These are phyloP conservation scores for Zasmidium citrigriseum DNA, from an alignment of 2,329 filamentous ascomycete species.

Conservation along the genomic window DNA sequence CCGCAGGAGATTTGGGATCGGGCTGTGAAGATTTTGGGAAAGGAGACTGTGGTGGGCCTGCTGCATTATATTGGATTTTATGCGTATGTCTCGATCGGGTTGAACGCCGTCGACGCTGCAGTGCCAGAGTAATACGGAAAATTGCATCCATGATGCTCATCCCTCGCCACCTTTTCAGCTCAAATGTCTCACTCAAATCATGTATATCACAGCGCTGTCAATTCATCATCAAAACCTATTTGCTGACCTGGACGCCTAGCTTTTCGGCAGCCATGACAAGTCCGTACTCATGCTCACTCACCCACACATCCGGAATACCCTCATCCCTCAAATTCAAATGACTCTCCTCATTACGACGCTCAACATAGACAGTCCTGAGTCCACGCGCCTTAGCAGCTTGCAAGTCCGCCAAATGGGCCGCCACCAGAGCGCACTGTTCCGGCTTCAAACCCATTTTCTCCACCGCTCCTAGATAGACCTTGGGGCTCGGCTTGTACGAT, in stretches of 20 bases:
- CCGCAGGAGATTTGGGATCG: slow-evolving; percentile 15
- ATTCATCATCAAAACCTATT: background rate
- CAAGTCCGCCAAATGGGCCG: slow-evolving; percentile 71
- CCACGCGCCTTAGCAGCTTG: slow-evolving; percentile 65
- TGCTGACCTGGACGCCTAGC: slow-evolving; percentile 28
- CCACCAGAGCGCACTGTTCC: slow-evolving; percentile 71
- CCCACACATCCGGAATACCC: slow-evolving; percentile 67
- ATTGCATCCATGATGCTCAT: too few relatives aligned
- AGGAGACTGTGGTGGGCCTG: slow-evolving; percentile 17
- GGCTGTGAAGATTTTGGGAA: slow-evolving; percentile 16
- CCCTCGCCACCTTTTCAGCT: too few relatives aligned
- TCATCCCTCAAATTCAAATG: slow-evolving; percentile 57
- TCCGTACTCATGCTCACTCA: slow-evolving; percentile 54
- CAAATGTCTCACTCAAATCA: too few relatives aligned
- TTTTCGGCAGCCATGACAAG: slow-evolving; percentile 46
- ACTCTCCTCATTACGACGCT: slow-evolving; percentile 66
- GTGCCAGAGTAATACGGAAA: too few relatives aligned
- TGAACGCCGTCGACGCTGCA: slow-evolving; percentile 19
- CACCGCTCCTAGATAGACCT: slow-evolving; percentile 69
- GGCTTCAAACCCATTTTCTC: slow-evolving; percentile 58
- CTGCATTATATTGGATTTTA: slow-evolving; percentile 23
- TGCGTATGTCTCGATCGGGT: slow-evolving; percentile 19
- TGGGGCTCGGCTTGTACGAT: slow-evolving; percentile 72
- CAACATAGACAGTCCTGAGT: slow-evolving; percentile 72
- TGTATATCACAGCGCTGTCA: too few relatives aligned